These are phyloP conservation scores for Saccharomycopsis hybrid DNA, from an alignment of 1,139 yeast genomes.

Conservation along the genomic window DNA sequence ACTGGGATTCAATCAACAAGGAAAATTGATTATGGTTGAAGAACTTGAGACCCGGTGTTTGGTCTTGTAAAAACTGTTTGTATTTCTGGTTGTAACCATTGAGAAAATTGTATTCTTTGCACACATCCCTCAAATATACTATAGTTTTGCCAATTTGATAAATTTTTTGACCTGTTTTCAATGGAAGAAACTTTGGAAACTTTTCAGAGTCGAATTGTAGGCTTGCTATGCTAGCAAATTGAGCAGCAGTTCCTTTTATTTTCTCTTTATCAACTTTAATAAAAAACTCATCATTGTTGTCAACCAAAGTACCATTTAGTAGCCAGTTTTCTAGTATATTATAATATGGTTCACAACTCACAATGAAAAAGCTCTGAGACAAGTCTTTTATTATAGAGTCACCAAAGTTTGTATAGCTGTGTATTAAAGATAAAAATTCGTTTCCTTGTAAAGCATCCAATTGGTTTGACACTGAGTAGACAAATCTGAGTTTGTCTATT, in stretches of 20 bases:
- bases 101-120: slow-evolving; percentile 58
- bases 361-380: slow-evolving; percentile 40
- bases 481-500: slow-evolving; percentile 49
- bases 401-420: slow-evolving; percentile 54
- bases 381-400: slow-evolving; percentile 45
- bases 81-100: slow-evolving; percentile 29
- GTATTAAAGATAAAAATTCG: slow-evolving; percentile 48
- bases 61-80: slow-evolving; percentile 40
- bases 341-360: slow-evolving; percentile 54
- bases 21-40: slow-evolving; percentile 22
- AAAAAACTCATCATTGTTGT: slow-evolving; percentile 62
- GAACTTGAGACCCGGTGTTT: slow-evolving; percentile 48
- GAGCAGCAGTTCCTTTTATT: neutral
- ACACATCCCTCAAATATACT: slow-evolving; percentile 58
- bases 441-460: slow-evolving; percentile 41
- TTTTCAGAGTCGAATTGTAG: slow-evolving; percentile 31
- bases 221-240: slow-evolving; percentile 14
- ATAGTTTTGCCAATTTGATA: slow-evolving; percentile 75
- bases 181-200: slow-evolving; percentile 55
- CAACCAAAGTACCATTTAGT: slow-evolving; percentile 54
- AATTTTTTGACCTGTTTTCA: slow-evolving; percentile 44
- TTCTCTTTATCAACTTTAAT: neutral
- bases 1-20: slow-evolving; percentile 41
- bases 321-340: slow-evolving; percentile 64
- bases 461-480: slow-evolving; percentile 38